Evolutionary conservation across 2,329 filamentous ascomycete genomes (phyloP).

Genomic region (Hypomyces rosellus): DNA sequence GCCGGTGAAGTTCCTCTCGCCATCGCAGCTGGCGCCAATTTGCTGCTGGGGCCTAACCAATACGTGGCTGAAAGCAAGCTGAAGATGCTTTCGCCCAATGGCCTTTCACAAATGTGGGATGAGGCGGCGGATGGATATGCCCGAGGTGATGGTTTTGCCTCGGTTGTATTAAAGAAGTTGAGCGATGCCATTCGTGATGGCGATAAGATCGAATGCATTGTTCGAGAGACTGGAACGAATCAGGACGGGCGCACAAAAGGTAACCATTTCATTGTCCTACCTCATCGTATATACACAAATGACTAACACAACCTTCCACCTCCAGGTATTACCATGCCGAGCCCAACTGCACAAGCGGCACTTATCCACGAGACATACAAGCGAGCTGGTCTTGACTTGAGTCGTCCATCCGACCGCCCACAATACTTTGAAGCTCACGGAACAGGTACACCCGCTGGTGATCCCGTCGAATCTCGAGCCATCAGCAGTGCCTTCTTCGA

Average conservation of each 20-base stretch:
- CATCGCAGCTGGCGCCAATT: constrained; percentile 23
- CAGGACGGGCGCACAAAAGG: constrained; percentile 5
- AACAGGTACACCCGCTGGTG: constrained; percentile 15
- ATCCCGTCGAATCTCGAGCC: constrained; percentile 12
- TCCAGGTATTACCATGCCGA: constrained; percentile 4
- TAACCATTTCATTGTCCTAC: neutral
- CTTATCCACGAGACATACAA: constrained; percentile 1
- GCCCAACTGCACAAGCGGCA: neutral
- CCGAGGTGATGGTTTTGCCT: constrained; percentile 34
- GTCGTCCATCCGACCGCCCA: constrained; percentile 17
- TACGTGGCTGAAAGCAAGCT: constrained; percentile 10
- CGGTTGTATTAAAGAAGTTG: constrained; percentile 3
- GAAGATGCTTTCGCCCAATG: constrained; percentile 14
- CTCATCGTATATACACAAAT: no score
- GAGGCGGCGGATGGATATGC: constrained; percentile 42
- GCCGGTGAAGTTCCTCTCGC: constrained; percentile 15
- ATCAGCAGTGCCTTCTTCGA: neutral
- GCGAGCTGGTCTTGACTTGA: neutral
- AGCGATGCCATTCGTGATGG: constrained; percentile 1
- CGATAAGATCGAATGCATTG: constrained; percentile 2
- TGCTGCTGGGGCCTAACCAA: constrained; percentile 29
- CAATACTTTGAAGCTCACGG: constrained; percentile 14
- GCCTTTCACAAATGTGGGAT: constrained; percentile 33
- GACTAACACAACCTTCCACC: neutral
- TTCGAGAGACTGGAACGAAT: constrained; percentile 2